Conservation (phyloP, 768 basidiomycete genomes). For the Psilocybe tampanensis region DNA sequence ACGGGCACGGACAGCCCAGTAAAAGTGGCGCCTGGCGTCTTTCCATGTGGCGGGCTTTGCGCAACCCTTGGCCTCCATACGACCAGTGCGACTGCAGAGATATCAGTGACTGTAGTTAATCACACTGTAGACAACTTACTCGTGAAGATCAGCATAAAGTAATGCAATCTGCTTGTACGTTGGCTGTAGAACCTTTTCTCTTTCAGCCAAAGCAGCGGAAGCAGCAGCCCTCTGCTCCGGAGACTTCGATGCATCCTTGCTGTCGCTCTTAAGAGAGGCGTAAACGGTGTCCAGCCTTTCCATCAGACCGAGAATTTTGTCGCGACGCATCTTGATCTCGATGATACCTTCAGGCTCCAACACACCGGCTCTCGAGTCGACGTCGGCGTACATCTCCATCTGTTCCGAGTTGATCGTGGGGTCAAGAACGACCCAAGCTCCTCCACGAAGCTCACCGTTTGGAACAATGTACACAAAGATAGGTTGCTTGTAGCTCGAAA, state of each 20-base stretch:
- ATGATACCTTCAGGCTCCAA: constrained; percentile 96
- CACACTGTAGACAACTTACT: constrained; percentile 55
- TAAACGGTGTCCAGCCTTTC: constrained; percentile 89
- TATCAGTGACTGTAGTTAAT: constrained; percentile 8
- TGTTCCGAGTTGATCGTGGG: constrained; percentile 96
- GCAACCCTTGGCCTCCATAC: constrained; percentile 98
- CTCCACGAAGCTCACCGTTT: constrained; percentile 97
- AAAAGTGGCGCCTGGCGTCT: constrained; percentile 86
- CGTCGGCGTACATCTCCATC: constrained; percentile 99
- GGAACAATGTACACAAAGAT: constrained; percentile 99
- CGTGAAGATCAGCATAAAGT: constrained; percentile 95
- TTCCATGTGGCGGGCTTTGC: constrained; percentile 89
- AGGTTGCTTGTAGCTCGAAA: constrained; percentile 96
- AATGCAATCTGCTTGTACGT: constrained; percentile 94
- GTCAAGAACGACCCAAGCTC: constrained; percentile 99
- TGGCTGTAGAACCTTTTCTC: constrained; percentile 83
- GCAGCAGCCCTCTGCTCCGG: constrained; percentile 76
- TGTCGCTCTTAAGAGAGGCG: constrained; percentile 76
- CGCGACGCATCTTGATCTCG: constrained; percentile 97
- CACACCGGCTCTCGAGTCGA: constrained; percentile 94
- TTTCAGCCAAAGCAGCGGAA: constrained; percentile 63
- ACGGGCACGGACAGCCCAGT: constrained; percentile 90
- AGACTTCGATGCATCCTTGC: constrained; percentile 72
- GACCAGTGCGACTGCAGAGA: constrained; percentile 75
- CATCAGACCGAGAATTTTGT: constrained; percentile 90